Conservation (phyloP, 75 land plant genomes). For the Sequoiadendron giganteum region DNA sequence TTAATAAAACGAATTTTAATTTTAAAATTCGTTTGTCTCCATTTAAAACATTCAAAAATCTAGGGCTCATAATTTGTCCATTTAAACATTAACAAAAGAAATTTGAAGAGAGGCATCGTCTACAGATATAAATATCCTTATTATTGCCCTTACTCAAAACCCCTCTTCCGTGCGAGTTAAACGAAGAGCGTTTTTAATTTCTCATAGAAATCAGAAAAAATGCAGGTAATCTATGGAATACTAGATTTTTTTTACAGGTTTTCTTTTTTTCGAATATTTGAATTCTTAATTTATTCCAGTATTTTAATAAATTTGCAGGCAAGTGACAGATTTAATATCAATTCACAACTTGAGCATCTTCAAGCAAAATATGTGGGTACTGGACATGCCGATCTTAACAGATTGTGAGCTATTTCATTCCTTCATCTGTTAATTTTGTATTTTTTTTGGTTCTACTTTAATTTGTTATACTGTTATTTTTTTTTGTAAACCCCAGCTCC, state of each 20-base stretch:
- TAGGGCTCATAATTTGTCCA: no score
- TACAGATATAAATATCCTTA: no score
- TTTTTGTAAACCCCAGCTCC: no score
- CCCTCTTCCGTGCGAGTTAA: no score
- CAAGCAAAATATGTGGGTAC: constrained; percentile 95
- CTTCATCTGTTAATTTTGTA: background rate
- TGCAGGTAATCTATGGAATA: background rate
- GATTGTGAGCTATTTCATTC: constrained; percentile 52
- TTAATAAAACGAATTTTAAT: no score
- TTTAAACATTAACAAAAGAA: no score
- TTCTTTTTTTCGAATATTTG: background rate
- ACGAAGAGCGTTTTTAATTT: no score
- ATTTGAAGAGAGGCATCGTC: no score
- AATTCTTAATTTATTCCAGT: background rate
- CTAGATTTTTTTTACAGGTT: background rate
- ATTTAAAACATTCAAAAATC: no score
- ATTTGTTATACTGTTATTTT: no score
- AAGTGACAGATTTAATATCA: constrained; percentile 90
- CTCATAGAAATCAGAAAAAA: background rate
- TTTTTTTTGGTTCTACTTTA: background rate
- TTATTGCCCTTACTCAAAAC: no score
- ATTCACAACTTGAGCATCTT: constrained; percentile 92
- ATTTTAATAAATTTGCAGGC: constrained; percentile 47
- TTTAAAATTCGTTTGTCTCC: no score
- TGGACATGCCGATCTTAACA: constrained; percentile 81